These are phyloP conservation scores for Lipomyces sp. DNA, from an alignment of 805 yeast species.

Conservation along the genomic window DNA sequence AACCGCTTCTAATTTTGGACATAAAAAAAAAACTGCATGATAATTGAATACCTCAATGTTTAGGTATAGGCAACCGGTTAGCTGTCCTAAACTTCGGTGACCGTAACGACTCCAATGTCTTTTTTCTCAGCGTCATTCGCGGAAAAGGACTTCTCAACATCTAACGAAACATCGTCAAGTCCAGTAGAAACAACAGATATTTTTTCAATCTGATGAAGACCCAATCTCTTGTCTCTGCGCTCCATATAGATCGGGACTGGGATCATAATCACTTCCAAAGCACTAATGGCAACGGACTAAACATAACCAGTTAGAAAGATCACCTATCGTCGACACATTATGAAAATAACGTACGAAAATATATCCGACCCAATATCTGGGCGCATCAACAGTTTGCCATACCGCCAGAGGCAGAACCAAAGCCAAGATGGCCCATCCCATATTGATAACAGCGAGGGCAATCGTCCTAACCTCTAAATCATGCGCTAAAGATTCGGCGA, in stretches of 20 bases:
- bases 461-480: conserved; percentile 32
- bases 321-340: conserved; percentile 4
- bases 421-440: conserved; percentile 26
- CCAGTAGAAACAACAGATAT: not conserved
- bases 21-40: no score
- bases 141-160: not conserved
- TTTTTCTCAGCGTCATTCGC: not conserved
- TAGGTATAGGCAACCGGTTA: no score
- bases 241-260: conserved; percentile 29
- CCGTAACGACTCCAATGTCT: not conserved
- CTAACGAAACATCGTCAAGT: conserved; percentile 45
- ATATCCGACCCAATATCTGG: conserved; percentile 29
- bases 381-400: conserved; percentile 35
- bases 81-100: not conserved
- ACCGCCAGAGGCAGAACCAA: conserved; percentile 28
- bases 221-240: conserved; percentile 24
- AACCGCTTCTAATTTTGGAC: no score
- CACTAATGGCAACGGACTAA: conserved; percentile 19
- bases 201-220: conserved; percentile 17
- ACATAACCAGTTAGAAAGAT: conserved; percentile 1
- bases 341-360: conserved; percentile 13
- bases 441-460: conserved; percentile 25
- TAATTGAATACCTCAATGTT: no score
- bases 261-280: conserved; percentile 25
- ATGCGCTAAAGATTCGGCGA: conserved; percentile 28